Percentiles rank a stretch among this genome's conserved stretches.
These are phyloP conservation scores for Solanum sparsipilum DNA, from an alignment of 257 asterid genomes.

Conservation along the genomic window DNA sequence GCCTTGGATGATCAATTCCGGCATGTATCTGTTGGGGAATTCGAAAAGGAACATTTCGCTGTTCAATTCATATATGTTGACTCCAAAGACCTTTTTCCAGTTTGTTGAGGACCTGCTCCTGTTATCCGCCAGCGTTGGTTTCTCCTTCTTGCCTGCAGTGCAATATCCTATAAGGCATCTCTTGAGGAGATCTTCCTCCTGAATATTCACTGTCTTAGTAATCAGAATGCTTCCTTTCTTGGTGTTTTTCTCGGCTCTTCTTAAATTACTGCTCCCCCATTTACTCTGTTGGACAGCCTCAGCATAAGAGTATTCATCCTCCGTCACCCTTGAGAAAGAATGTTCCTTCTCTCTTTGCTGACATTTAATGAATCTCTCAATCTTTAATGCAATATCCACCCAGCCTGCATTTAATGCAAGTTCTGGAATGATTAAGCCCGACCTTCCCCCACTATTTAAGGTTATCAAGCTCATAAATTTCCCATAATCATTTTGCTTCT, in stretches of 20 bases:
- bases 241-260: background rate
- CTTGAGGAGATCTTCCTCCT: background rate
- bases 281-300: background rate
- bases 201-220: background rate
- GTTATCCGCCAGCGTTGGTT: background rate
- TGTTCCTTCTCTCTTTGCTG: too few relatives aligned
- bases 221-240: background rate
- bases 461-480: too few relatives aligned
- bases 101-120: background rate
- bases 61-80: background rate
- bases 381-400: too few relatives aligned
- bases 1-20: background rate
- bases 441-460: too few relatives aligned
- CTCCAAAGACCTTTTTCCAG: background rate
- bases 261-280: background rate
- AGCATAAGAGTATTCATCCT: background rate
- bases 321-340: background rate
- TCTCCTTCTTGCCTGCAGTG: background rate
- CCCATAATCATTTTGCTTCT: too few relatives aligned
- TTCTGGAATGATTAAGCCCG: too few relatives aligned
- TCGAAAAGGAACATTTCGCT: background rate
- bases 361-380: too few relatives aligned
- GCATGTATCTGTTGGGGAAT: background rate
- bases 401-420: too few relatives aligned
- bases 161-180: background rate